These are phyloP conservation scores for Gaultheria prostrata DNA, from an alignment of 148 eudicot species.

Conservation along the genomic window DNA sequence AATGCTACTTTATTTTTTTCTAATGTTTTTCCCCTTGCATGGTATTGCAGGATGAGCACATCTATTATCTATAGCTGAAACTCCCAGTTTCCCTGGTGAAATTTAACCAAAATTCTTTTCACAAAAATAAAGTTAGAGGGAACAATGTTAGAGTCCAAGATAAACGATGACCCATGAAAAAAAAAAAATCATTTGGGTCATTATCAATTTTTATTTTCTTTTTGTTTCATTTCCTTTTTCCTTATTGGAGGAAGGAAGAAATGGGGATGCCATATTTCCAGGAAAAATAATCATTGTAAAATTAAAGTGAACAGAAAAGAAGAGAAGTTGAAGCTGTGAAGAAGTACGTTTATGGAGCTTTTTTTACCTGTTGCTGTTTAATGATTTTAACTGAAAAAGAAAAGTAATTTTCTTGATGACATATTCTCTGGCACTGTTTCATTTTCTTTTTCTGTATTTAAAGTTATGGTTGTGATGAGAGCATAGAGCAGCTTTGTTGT, in stretches of 20 bases:
- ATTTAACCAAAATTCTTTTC: not conserved
- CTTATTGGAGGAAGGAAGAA: not conserved
- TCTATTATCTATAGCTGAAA: not conserved
- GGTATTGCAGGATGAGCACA: constrained; percentile 24
- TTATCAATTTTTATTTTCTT: not conserved
- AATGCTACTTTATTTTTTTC: not conserved
- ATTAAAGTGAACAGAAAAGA: not conserved
- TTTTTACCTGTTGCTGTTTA: constrained; percentile 5
- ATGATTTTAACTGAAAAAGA: not conserved
- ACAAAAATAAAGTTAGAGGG: not conserved
- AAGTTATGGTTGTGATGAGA: constrained; percentile 10
- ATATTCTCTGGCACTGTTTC: not conserved
- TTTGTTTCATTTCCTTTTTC: not conserved
- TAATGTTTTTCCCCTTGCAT: not conserved
- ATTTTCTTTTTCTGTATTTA: not conserved
- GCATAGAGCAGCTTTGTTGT: constrained; percentile 7
- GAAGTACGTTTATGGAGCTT: constrained; percentile 12
- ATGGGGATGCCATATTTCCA: constrained; percentile 9
- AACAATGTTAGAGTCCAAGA: not conserved
- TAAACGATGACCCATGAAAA: constrained; percentile 11
- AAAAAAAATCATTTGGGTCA: constrained; percentile 3
- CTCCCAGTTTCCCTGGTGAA: not conserved
- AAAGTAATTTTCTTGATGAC: not conserved
- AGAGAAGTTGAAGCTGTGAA: constrained; percentile 14
- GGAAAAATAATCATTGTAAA: not conserved